These are phyloP conservation scores for Boletus vinaceobasis DNA, from an alignment of 768 basidiomycete species.

Conservation along the genomic window DNA sequence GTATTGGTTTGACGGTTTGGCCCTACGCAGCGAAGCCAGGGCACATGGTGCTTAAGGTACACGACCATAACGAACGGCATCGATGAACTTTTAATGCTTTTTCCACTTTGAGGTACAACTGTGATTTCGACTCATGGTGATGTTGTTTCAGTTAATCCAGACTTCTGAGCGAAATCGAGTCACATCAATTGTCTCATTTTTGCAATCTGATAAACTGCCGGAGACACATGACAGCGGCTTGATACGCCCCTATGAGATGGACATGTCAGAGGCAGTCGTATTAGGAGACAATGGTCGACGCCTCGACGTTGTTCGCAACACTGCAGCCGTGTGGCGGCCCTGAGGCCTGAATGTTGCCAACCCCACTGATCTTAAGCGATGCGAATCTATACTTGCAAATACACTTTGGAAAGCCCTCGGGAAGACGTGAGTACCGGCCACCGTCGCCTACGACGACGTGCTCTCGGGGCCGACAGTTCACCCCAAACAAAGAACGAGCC, in stretches of 20 bases:
- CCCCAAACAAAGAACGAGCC: background rate
- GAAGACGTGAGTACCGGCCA: background rate
- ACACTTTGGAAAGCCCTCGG: background rate
- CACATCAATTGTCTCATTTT: background rate
- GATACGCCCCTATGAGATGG: background rate
- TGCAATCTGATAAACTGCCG: background rate
- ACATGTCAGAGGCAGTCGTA: background rate
- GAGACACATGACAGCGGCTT: background rate
- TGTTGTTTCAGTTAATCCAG: background rate
- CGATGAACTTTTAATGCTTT: background rate
- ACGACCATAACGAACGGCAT: background rate
- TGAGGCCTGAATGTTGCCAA: background rate
- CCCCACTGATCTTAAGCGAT: too few species aligned
- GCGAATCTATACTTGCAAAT: too few species aligned
- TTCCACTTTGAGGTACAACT: background rate
- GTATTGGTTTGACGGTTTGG: background rate
- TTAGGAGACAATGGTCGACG: background rate
- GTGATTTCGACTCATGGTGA: background rate
- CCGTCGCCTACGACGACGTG: background rate
- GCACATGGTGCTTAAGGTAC: background rate
- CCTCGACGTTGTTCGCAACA: background rate
- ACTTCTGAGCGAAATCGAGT: background rate
- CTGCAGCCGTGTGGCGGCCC: background rate
- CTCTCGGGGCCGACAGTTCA: background rate
- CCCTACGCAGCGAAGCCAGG: constrained; percentile 12